Conservation (phyloP, 202 grass and related monocot genomes). For the Musa balbisiana region DNA sequence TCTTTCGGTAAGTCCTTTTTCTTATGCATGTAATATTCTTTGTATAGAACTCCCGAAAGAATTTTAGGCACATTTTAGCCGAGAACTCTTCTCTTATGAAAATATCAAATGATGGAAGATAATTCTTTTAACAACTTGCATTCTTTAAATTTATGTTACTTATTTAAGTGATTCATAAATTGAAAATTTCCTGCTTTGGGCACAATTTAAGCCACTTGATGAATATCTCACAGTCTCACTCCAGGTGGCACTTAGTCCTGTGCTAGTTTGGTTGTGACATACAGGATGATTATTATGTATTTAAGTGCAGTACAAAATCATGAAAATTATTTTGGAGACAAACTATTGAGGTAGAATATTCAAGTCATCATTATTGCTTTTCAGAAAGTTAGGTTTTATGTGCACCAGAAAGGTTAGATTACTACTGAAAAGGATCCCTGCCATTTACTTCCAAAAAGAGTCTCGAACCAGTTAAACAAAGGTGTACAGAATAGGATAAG, state of each 20-base stretch:
- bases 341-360: neutral
- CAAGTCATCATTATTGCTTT: neutral
- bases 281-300: neutral
- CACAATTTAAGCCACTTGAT: neutral
- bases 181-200: neutral
- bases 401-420: neutral
- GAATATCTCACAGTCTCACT: neutral
- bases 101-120: no score
- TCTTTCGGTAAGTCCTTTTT: constrained; percentile 49
- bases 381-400: no score
- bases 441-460: neutral
- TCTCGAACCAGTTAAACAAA: neutral
- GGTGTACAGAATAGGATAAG: neutral
- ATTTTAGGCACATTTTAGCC: neutral
- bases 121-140: no score
- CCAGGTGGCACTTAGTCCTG: neutral
- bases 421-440: neutral
- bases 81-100: no score
- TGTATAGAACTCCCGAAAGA: neutral
- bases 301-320: neutral
- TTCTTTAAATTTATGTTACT: no score
- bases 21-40: neutral
- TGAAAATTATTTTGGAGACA: neutral
- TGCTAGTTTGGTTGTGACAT: neutral
- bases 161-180: neutral